These are phyloP conservation scores for Fusarium lyarnte DNA, from an alignment of 2,329 filamentous ascomycete genomes.

Conservation along the genomic window DNA sequence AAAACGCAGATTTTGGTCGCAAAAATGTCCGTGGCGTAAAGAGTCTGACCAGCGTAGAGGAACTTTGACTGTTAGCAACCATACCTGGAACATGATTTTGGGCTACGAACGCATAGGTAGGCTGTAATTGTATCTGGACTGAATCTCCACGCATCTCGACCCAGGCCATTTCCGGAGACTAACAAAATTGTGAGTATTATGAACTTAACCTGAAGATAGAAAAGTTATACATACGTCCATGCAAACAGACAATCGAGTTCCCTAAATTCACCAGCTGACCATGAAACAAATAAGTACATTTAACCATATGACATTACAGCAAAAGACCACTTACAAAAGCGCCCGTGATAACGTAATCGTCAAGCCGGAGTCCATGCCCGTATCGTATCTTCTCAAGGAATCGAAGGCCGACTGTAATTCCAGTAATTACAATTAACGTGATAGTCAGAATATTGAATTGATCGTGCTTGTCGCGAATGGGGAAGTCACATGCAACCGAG, in stretches of 20 bases:
- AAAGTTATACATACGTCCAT: background rate
- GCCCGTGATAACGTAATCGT: background rate
- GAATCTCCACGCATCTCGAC: conserved; percentile 11
- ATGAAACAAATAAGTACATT: background rate
- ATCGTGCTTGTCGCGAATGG: background rate
- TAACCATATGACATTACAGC: rapidly evolving
- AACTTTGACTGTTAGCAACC: background rate
- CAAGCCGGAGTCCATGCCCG: background rate
- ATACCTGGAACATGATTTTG: rapidly evolving
- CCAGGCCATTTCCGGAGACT: conserved; percentile 13
- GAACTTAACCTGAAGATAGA: rapidly evolving
- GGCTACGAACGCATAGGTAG: background rate
- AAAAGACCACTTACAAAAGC: background rate
- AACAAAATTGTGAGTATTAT: background rate
- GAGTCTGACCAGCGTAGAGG: conserved; percentile 9
- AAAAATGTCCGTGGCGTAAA: conserved; percentile 20
- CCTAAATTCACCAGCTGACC: background rate
- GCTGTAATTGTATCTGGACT: background rate
- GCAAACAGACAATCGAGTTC: background rate
- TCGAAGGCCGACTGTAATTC: background rate
- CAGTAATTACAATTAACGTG: background rate
- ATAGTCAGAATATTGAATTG: background rate
- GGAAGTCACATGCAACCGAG: background rate
- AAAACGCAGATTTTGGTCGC: conserved; percentile 18
- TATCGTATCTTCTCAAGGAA: background rate